Percentiles rank a stretch among this genome's conserved stretches.
Conservation (phyloP, 2,329 filamentous ascomycete species). For the Fusarium piperis region DNA sequence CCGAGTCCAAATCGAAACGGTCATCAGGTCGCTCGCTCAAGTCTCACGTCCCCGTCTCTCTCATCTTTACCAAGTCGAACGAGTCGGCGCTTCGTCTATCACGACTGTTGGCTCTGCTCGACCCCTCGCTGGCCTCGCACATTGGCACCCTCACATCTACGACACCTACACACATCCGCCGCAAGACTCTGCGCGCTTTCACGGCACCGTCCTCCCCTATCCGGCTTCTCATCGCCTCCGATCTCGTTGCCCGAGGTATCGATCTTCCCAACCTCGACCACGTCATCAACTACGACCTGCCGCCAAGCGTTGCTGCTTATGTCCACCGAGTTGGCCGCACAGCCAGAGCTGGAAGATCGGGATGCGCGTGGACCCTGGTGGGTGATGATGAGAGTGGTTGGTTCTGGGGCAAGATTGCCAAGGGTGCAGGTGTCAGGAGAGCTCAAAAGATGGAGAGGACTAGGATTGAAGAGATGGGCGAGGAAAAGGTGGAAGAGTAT, state of each 20-base stretch:
- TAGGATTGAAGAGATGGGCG: conserved; percentile 57
- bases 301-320: conserved; percentile 81
- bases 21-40: conserved; percentile 27
- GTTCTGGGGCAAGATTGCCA: conserved; percentile 88
- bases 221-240: conserved; percentile 86
- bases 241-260: conserved; percentile 91
- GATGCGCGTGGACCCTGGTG: conserved; percentile 87
- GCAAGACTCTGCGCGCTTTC: conserved; percentile 75
- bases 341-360: conserved; percentile 79
- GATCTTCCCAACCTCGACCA: conserved; percentile 83
- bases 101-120: conserved; percentile 76
- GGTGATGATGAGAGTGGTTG: conserved; percentile 85
- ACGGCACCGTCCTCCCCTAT: conserved; percentile 71
- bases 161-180: conserved; percentile 75
- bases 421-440: conserved; percentile 60
- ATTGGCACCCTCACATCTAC: conserved; percentile 82
- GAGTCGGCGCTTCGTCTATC: conserved; percentile 88
- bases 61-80: conserved; percentile 93
- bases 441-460: conserved; percentile 58
- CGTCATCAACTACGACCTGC: conserved; percentile 94
- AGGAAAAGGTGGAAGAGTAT: conserved; percentile 59
- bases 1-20: conserved; percentile 32
- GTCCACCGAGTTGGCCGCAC: conserved; percentile 93
- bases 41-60: conserved; percentile 57
- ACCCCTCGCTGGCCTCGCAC: conserved; percentile 63